Conservation (phyloP, 1,284 basidiomycete genomes). For the Sphagnurus paluster region DNA sequence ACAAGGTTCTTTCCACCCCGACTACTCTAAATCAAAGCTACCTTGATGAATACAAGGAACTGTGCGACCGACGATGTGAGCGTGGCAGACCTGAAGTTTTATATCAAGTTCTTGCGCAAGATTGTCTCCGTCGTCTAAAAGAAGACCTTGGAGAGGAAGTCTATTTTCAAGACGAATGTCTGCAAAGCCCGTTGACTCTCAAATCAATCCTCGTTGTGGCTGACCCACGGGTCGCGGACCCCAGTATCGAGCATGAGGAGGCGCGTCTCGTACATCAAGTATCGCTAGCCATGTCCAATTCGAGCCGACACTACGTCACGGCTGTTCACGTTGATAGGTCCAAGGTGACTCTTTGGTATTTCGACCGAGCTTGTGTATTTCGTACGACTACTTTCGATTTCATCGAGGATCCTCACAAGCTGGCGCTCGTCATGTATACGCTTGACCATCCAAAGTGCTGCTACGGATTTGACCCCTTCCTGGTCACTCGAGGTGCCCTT, state of each 20-base stretch:
- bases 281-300: neutral
- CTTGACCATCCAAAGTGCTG: neutral
- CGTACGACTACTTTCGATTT: constrained; percentile 1
- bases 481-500: neutral
- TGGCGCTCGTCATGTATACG: constrained; percentile 5
- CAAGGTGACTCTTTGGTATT: neutral
- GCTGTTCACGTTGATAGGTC: constrained; percentile 1
- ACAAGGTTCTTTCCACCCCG: neutral
- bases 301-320: constrained; percentile 1
- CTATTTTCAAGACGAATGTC: neutral
- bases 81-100: neutral
- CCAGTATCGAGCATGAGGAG: neutral
- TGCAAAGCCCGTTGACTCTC: neutral
- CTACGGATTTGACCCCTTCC: constrained; percentile 1
- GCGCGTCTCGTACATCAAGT: neutral
- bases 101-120: neutral
- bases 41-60: neutral
- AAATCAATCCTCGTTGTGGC: neutral
- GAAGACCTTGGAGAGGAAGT: neutral
- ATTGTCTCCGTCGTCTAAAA: neutral
- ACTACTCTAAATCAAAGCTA: neutral
- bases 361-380: neutral
- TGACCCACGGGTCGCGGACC: neutral
- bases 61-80: neutral
- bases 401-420: neutral